Conservation (phyloP, 2,329 filamentous ascomycete genomes). For the Penicillium sp. region DNA sequence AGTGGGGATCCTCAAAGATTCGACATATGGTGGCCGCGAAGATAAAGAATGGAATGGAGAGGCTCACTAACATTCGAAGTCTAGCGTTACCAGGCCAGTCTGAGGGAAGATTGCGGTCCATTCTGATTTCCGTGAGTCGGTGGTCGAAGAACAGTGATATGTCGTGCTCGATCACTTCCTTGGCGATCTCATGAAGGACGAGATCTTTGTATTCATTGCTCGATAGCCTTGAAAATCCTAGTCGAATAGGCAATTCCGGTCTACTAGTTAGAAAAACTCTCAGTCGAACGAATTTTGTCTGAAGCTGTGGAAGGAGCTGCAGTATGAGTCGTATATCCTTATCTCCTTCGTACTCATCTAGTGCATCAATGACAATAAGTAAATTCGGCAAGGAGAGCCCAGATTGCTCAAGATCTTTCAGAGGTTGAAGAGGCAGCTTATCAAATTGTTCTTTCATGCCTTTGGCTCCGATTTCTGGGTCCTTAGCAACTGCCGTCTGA, state of each 20-base stretch:
- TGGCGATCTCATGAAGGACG: constrained; percentile 27
- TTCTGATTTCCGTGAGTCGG: constrained; percentile 21
- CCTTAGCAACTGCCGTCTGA: constrained; percentile 18
- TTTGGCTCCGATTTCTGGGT: constrained; percentile 27
- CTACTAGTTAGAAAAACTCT: constrained; percentile 34
- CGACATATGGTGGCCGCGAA: constrained; percentile 25
- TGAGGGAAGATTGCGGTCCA: constrained; percentile 6
- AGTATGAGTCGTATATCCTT: constrained; percentile 27
- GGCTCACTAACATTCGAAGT: constrained; percentile 6
- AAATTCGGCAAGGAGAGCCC: neutral
- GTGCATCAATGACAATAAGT: constrained; percentile 21
- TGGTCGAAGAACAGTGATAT: constrained; percentile 29
- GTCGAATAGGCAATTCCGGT: constrained; percentile 30
- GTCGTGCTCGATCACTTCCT: constrained; percentile 27
- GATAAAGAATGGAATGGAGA: constrained; percentile 24
- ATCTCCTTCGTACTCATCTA: constrained; percentile 33
- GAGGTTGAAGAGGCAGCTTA: constrained; percentile 23
- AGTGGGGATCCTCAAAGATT: constrained; percentile 13
- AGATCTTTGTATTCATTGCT: constrained; percentile 25
- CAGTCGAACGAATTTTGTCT: constrained; percentile 14
- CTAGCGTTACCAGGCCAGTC: constrained; percentile 21
- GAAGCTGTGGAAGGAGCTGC: constrained; percentile 22
- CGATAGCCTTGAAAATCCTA: constrained; percentile 25
- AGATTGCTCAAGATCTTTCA: neutral
- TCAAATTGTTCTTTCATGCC: constrained; percentile 29